These are phyloP conservation scores for Rhodotorula sp. DNA, from an alignment of 1,284 basidiomycete genomes.

Conservation along the genomic window DNA sequence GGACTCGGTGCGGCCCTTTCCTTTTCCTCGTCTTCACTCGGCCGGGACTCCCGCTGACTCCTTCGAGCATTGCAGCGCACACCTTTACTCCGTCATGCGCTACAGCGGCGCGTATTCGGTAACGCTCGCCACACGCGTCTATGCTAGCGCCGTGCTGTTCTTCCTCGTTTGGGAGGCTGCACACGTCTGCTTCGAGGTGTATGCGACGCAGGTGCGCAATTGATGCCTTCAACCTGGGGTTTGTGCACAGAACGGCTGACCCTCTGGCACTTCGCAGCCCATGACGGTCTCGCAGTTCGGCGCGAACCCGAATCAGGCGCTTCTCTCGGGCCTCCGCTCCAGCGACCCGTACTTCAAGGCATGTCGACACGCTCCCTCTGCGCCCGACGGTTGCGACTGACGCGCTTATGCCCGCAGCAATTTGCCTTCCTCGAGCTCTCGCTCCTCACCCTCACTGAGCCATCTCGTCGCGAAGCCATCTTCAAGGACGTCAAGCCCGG, in stretches of 20 bases:
- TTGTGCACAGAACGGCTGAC: neutral
- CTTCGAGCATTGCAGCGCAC: conserved; percentile 16
- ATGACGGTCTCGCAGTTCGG: conserved; percentile 42
- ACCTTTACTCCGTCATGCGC: conserved; percentile 40
- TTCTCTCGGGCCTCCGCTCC: conserved; percentile 61
- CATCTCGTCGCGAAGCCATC: conserved; percentile 59
- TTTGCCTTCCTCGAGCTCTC: conserved; percentile 50
- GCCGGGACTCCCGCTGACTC: neutral
- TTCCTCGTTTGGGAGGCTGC: conserved; percentile 32
- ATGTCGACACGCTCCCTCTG: conserved; percentile 31
- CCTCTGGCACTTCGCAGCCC: conserved; percentile 10
- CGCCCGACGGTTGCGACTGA: neutral
- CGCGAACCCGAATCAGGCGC: conserved; percentile 42
- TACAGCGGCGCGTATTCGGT: conserved; percentile 37
- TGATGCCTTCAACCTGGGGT: neutral
- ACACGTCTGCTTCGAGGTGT: conserved; percentile 38
- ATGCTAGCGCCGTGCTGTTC: conserved; percentile 17
- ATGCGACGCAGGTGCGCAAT: conserved; percentile 37
- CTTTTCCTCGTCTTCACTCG: neutral
- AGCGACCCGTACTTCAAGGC: conserved; percentile 47
- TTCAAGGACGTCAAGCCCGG: conserved; percentile 70
- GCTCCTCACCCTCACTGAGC: conserved; percentile 47
- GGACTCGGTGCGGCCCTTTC: conserved; percentile 27
- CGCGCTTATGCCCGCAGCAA: conserved; percentile 33
- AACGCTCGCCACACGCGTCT: conserved; percentile 26